phyloP scores from a whole-genome alignment of 1,139 yeast genomes.

The Geotrichum phurueaensis region DNA sequence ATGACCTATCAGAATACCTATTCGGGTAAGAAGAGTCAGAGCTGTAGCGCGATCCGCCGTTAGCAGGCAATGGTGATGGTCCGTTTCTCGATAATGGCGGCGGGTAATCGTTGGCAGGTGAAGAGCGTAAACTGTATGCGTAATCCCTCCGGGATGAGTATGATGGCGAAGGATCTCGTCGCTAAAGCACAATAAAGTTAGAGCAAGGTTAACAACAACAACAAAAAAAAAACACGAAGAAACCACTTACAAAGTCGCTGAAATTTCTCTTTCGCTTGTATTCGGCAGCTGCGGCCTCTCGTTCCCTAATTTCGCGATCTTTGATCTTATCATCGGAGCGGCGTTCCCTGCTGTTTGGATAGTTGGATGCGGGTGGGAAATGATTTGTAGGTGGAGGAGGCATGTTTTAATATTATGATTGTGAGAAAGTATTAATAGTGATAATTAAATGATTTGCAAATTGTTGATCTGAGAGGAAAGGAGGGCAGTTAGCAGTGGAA shows the following conservation, averaged over 20 bases:
- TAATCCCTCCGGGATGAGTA: conserved; percentile 8
- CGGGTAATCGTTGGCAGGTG: background rate
- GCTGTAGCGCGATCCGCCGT: background rate
- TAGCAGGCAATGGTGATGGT: conserved; percentile 1
- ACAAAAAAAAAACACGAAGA: background rate
- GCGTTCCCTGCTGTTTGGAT: conserved; percentile 1
- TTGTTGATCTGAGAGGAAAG: background rate
- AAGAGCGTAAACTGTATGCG: background rate
- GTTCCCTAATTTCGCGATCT: conserved; percentile 14
- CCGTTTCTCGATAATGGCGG: conserved; percentile 3
- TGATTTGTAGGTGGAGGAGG: conserved; percentile 10
- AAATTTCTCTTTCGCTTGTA: conserved; percentile 29
- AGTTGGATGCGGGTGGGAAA: conserved; percentile 7
- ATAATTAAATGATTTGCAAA: background rate
- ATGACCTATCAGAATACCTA: conserved; percentile 5
- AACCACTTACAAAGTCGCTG: conserved; percentile 13
- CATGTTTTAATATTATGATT: background rate
- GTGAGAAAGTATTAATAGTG: background rate
- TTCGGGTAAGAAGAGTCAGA: conserved; percentile 4
- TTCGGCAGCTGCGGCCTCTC: conserved; percentile 20
- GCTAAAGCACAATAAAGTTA: background rate
- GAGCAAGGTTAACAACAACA: background rate
- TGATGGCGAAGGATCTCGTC: conserved; percentile 6
- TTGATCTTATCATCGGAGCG: conserved; percentile 1
- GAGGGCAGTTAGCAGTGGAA: background rate